Percentiles rank a stretch among this genome's conserved stretches.
These are phyloP conservation scores for Aspergillus hortae DNA, from an alignment of 2,329 filamentous ascomycete genomes.

Conservation along the genomic window DNA sequence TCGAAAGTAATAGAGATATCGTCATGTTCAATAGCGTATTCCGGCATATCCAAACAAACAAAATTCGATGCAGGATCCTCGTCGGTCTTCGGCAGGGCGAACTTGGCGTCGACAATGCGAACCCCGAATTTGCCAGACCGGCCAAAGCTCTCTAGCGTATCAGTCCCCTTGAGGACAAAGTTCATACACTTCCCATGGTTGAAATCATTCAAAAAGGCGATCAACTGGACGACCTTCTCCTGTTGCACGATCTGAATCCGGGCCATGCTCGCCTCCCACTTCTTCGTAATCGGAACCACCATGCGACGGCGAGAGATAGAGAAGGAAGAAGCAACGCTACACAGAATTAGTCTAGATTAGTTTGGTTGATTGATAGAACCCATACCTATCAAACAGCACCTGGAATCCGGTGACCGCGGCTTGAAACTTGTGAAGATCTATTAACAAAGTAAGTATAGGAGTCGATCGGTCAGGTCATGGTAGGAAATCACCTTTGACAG, in stretches of 20 bases:
- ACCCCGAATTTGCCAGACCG: constrained; percentile 66
- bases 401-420: constrained; percentile 73
- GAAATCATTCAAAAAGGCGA: constrained; percentile 87
- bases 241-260: constrained; percentile 76
- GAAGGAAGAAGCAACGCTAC: constrained; percentile 65
- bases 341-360: constrained; percentile 4
- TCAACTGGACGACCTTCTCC: constrained; percentile 70
- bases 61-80: constrained; percentile 61
- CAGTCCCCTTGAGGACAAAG: constrained; percentile 78
- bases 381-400: constrained; percentile 66
- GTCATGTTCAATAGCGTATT: constrained; percentile 88
- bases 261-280: constrained; percentile 80
- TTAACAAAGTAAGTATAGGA: constrained; percentile 11
- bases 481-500: constrained; percentile 39
- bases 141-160: constrained; percentile 70
- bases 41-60: constrained; percentile 79
- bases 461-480: not conserved
- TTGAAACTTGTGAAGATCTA: constrained; percentile 75
- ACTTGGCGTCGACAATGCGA: constrained; percentile 85
- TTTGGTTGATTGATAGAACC: not conserved
- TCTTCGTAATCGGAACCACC: constrained; percentile 91
- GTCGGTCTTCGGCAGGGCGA: constrained; percentile 66
- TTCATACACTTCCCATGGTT: constrained; percentile 84
- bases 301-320: constrained; percentile 79
- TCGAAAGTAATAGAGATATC: constrained; percentile 87